Evolutionary conservation across 2,329 filamentous ascomycete genomes (phyloP).

Genomic region (Calonectria ilicicola): DNA sequence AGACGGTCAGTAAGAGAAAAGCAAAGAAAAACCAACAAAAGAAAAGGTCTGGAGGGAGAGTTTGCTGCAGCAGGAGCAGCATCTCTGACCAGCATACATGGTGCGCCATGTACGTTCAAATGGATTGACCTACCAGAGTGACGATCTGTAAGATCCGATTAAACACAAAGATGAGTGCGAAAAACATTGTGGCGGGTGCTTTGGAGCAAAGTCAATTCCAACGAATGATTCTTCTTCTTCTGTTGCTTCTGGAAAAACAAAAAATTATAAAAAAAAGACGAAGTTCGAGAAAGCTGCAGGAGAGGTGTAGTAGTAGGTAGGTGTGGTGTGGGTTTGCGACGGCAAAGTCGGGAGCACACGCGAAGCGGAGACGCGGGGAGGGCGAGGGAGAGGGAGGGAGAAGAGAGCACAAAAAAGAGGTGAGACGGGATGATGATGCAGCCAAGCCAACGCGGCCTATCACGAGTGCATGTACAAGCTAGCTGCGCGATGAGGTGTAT

Average conservation of each 20-base stretch:
- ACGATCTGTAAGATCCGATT: constrained; percentile 73
- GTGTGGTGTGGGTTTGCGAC: not conserved
- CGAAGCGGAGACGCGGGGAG: not conserved
- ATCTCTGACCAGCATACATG: not conserved
- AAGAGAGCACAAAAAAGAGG: not conserved
- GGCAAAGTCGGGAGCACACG: not conserved
- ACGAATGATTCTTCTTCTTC: too few species aligned
- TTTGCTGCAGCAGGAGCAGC: too few species aligned
- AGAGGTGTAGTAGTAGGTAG: too few species aligned
- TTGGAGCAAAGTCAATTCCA: constrained; percentile 2
- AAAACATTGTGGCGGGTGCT: constrained; percentile 63
- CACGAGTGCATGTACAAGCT: not conserved
- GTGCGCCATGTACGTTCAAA: too few species aligned
- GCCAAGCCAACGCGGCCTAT: not conserved
- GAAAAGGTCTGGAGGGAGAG: too few species aligned
- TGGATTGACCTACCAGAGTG: constrained; percentile 64
- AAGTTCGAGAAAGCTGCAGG: not conserved
- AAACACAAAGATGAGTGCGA: constrained; percentile 72
- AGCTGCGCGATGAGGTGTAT: constrained; percentile 5
- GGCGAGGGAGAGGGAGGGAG: not conserved
- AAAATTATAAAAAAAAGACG: not conserved
- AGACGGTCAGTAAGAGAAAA: not conserved
- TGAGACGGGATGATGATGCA: constrained; percentile 1
- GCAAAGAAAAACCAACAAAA: too few species aligned
- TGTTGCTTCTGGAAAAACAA: not conserved